A percentile compares a stretch with the other conserved stretches of the same genome.
Conservation (phyloP, 2,329 filamentous ascomycete species). For the Pseudogymnoascus sp. region DNA sequence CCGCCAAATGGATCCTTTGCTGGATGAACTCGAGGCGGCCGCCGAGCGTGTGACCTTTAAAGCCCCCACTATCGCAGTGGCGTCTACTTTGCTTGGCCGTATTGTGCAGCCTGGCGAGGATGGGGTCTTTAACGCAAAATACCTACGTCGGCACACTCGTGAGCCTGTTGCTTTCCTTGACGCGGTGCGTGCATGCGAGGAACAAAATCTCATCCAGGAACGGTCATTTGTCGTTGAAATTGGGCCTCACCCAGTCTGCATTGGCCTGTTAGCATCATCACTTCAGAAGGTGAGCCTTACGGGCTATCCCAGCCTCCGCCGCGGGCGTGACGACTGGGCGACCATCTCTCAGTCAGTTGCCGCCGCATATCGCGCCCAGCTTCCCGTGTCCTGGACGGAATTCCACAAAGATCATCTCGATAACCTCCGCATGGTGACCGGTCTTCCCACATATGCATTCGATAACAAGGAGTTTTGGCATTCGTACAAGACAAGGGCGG, state of each 20-base stretch:
- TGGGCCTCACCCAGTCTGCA: slow-evolving; percentile 61
- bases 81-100: slow-evolving; percentile 58
- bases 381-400: slow-evolving; percentile 49
- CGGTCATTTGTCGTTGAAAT: slow-evolving; percentile 64
- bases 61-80: slow-evolving; percentile 48
- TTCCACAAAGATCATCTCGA: slow-evolving; percentile 48
- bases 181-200: slow-evolving; percentile 50
- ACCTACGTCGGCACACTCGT: slow-evolving; percentile 56
- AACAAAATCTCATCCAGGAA: slow-evolving; percentile 50
- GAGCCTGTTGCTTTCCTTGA: slow-evolving; percentile 61
- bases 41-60: slow-evolving; percentile 47
- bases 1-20: slow-evolving; percentile 53
- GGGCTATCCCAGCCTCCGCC: slow-evolving; percentile 41
- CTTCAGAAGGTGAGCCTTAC: slow-evolving; percentile 36
- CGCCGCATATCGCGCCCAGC: slow-evolving; percentile 41
- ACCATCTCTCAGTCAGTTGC: slow-evolving; percentile 42
- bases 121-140: slow-evolving; percentile 49
- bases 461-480: slow-evolving; percentile 51
- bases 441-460: slow-evolving; percentile 53
- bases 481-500: neutral
- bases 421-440: slow-evolving; percentile 41
- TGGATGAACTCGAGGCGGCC: slow-evolving; percentile 48
- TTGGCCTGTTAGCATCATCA: slow-evolving; percentile 58
- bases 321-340: slow-evolving; percentile 47
- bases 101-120: slow-evolving; percentile 44